Conservation (phyloP, 257 asterid genomes). For the Solanum bukasovii region DNA sequence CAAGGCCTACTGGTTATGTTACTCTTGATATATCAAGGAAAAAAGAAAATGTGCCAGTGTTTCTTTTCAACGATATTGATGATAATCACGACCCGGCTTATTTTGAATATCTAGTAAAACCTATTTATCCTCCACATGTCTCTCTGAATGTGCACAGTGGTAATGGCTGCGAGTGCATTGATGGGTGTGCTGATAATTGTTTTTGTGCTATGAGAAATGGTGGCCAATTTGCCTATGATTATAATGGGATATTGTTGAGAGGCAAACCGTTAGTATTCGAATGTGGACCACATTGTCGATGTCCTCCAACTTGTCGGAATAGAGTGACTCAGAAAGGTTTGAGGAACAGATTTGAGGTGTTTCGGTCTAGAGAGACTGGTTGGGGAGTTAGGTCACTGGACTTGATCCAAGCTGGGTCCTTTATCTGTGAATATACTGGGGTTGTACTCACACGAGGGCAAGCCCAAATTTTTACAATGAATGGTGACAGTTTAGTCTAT, state of each 20-base stretch:
- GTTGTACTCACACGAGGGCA: slow-evolving; percentile 74
- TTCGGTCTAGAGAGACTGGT: slow-evolving; percentile 78
- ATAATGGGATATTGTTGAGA: slow-evolving; percentile 52
- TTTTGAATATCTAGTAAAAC: slow-evolving; percentile 37
- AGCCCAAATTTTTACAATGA: slow-evolving; percentile 65
- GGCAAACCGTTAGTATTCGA: slow-evolving; percentile 80
- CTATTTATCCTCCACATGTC: slow-evolving; percentile 47
- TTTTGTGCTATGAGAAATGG: slow-evolving; percentile 67
- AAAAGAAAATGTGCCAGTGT: slow-evolving; percentile 59
- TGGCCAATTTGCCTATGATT: slow-evolving; percentile 59
- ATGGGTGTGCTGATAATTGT: slow-evolving; percentile 52
- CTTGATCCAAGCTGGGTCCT: slow-evolving; percentile 81
- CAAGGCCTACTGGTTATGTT: slow-evolving; percentile 58
- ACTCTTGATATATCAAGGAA: slow-evolving; percentile 55
- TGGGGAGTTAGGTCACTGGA: slow-evolving; percentile 95
- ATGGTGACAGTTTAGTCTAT: slow-evolving; percentile 71
- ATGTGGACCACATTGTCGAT: slow-evolving; percentile 73
- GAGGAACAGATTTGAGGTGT: slow-evolving; percentile 63
- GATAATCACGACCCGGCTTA: slow-evolving; percentile 40
- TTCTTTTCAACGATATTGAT: slow-evolving; percentile 63
- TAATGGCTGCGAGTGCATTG: slow-evolving; percentile 52
- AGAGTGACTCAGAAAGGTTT: slow-evolving; percentile 80
- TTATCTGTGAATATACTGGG: slow-evolving; percentile 88
- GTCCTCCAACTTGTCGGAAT: slow-evolving; percentile 63
- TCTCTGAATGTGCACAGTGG: slow-evolving; percentile 14